Conservation (phyloP, 2,329 filamentous ascomycete species). For the Alternaria viburni region DNA sequence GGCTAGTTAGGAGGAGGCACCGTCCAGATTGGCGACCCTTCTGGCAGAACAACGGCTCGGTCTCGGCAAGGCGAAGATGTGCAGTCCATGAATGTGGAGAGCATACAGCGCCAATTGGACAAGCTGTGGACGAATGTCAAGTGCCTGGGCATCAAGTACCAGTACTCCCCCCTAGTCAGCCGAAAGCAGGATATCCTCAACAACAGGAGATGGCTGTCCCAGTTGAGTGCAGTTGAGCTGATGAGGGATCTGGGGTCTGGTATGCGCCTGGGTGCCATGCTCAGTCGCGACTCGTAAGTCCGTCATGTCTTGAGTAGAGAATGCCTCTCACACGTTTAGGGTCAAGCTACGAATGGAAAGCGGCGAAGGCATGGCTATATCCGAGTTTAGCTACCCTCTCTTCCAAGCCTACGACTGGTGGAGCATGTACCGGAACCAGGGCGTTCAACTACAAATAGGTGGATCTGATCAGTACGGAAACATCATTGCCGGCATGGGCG, state of each 20-base stretch:
- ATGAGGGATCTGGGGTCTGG: slow-evolving; percentile 74
- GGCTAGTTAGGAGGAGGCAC: slow-evolving; percentile 72
- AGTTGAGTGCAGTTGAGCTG: slow-evolving; percentile 74
- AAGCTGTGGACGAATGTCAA: slow-evolving; percentile 79
- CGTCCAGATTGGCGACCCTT: slow-evolving; percentile 79
- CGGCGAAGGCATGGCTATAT: slow-evolving; percentile 90
- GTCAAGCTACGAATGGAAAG: slow-evolving; percentile 84
- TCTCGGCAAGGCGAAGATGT: slow-evolving; percentile 59
- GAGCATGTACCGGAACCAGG: slow-evolving; percentile 74
- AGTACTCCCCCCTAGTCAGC: slow-evolving; percentile 67
- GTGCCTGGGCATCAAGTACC: slow-evolving; percentile 67
- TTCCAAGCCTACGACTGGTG: slow-evolving; percentile 98
- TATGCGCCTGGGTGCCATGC: slow-evolving; percentile 83
- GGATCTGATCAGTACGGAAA: slow-evolving; percentile 97
- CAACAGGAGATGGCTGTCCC: slow-evolving; percentile 84
- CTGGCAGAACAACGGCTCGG: slow-evolving; percentile 69
- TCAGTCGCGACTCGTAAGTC: slow-evolving; percentile 82
- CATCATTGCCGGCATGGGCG: slow-evolving; percentile 87
- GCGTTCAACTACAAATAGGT: slow-evolving; percentile 85
- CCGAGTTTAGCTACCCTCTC: slow-evolving; percentile 91
- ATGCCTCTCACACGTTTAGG: slow-evolving; percentile 46
- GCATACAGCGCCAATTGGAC: slow-evolving; percentile 73
- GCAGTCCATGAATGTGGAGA: slow-evolving; percentile 68
- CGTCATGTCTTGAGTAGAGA: slow-evolving; percentile 23
- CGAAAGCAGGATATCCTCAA: slow-evolving; percentile 75